Percentiles rank a stretch among this genome's conserved stretches.
Evolutionary conservation across 2,329 filamentous ascomycete genomes (phyloP).

Genomic region (Colletotrichum higginsianum): DNA sequence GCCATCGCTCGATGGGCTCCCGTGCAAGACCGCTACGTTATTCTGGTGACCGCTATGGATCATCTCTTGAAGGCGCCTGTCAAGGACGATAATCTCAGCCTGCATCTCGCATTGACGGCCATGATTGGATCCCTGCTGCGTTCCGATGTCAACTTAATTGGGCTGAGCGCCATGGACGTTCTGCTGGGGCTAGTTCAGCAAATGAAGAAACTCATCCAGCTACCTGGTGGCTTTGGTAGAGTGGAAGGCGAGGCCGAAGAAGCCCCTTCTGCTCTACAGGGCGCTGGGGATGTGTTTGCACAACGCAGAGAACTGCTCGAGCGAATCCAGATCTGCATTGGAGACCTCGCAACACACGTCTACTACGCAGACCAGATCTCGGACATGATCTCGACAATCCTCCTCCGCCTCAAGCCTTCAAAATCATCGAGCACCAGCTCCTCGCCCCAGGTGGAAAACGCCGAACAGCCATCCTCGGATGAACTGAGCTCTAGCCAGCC

Average conservation of each 20-base stretch:
- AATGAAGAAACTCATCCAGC: conserved; percentile 82
- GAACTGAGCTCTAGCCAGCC: conserved; percentile 52
- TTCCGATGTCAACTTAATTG: conserved; percentile 93
- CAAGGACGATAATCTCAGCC: conserved; percentile 78
- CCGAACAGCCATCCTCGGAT: conserved; percentile 55
- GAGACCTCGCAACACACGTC: conserved; percentile 92
- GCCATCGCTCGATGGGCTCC: conserved; percentile 89
- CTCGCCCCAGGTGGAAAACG: conserved; percentile 63
- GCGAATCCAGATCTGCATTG: conserved; percentile 82
- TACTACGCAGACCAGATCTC: conserved; percentile 98
- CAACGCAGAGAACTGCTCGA: conserved; percentile 77
- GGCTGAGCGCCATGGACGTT: conserved; percentile 96
- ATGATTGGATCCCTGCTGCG: conserved; percentile 87
- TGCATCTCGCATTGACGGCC: conserved; percentile 81
- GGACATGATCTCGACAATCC: conserved; percentile 90
- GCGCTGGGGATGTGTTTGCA: conserved; percentile 58
- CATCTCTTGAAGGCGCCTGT: conserved; percentile 78
- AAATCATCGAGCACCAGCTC: conserved; percentile 60
- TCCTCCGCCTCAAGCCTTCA: conserved; percentile 82
- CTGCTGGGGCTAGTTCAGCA: conserved; percentile 88
- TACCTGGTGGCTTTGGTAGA: conserved; percentile 61
- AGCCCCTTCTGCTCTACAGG: conserved; percentile 47
- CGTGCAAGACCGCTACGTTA: conserved; percentile 94
- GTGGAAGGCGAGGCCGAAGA: conserved; percentile 52
- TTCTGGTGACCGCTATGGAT: conserved; percentile 87